Evolutionary conservation across 169 alveolate species (phyloP), one percentile per base, ranked within the genome.

Genomic region (Plasmodium blacklocki): DNA sequence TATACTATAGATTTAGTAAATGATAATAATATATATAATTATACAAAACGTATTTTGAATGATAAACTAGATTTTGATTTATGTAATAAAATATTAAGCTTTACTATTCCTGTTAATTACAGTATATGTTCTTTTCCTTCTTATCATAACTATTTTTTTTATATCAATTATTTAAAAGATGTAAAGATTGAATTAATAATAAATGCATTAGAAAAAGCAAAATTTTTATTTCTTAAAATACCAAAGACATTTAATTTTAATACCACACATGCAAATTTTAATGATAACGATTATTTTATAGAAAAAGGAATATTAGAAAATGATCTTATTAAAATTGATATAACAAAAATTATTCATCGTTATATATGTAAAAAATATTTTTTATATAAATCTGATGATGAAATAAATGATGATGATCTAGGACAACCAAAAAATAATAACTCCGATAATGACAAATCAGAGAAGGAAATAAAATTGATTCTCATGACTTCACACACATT

Each of bases 281-380:
- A 2, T 56, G 71, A 71, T 45, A 49, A 78, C 67, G 74, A 78
- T 49, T 78, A 59, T 64, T 14, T 43, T 66, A 15, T 59, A 6
- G 32, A 47, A 19, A 78, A 29, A 47, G 89, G 89, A 21, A 64
- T n/a, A 78, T 14, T 78, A 66, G 76, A 78, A 78, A 78, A 78
- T 78, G 68, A 66, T 47, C 52, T 26, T 39, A 78, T 78, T 29
- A 50, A 50, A 64, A 26, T 78, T 50, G 78, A 78, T 21, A 26
- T 78, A 3, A 14, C 89, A 29, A 19, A 49, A 64, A 58, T 58
- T 47, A 78, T 78, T 0, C 26, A 2, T 3, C 9, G 54, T 29
- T 8, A 50, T 26, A 23, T 78, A 59, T 78, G 89, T 54, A 52
- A 58, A 23, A 62, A 75, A 45, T n/a, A 18, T 19, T 8, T 15